A percentile compares a stretch with the other conserved stretches of the same genome.
Evolutionary conservation across 352 stramenopile genomes (phyloP).

Genomic region (Phytophthora sansomeana): DNA sequence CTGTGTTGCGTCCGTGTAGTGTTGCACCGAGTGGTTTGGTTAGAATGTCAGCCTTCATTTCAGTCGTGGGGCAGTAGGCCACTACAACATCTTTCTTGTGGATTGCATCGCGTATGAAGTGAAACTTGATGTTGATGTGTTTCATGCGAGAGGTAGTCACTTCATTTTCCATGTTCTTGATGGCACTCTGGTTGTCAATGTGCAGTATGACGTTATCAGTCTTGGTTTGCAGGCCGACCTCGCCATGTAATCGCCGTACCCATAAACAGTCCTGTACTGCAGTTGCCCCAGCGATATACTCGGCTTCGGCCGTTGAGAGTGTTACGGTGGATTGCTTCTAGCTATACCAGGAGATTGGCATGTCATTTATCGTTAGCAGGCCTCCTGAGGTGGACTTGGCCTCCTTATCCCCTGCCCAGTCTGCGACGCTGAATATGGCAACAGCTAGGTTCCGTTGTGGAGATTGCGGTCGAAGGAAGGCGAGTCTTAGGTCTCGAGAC

Average conservation of each 20-base stretch:
- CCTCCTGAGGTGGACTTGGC: slow-evolving; percentile 20
- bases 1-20: not conserved
- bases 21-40: slow-evolving; percentile 3
- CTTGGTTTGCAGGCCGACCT: slow-evolving; percentile 4
- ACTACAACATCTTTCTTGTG: not conserved
- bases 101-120: slow-evolving; percentile 21
- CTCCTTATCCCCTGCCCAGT: slow-evolving; percentile 15
- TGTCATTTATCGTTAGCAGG: slow-evolving; percentile 9
- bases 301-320: slow-evolving; percentile 5
- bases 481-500: not conserved
- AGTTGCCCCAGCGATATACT: slow-evolving; percentile 8
- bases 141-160: slow-evolving; percentile 7
- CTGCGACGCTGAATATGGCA: slow-evolving; percentile 12
- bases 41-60: slow-evolving; percentile 8
- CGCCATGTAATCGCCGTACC: slow-evolving; percentile 1
- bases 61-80: slow-evolving; percentile 5
- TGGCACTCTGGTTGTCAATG: slow-evolving; percentile 20
- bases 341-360: slow-evolving; percentile 15
- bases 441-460: not conserved
- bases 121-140: slow-evolving; percentile 27
- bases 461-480: slow-evolving; percentile 1
- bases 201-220: not conserved
- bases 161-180: slow-evolving; percentile 21
- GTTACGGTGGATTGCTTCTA: slow-evolving; percentile 19
- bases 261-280: slow-evolving; percentile 20